Evolutionary conservation across 140 eudicot species (phyloP).

Genomic region (Stevia rebaudiana): DNA sequence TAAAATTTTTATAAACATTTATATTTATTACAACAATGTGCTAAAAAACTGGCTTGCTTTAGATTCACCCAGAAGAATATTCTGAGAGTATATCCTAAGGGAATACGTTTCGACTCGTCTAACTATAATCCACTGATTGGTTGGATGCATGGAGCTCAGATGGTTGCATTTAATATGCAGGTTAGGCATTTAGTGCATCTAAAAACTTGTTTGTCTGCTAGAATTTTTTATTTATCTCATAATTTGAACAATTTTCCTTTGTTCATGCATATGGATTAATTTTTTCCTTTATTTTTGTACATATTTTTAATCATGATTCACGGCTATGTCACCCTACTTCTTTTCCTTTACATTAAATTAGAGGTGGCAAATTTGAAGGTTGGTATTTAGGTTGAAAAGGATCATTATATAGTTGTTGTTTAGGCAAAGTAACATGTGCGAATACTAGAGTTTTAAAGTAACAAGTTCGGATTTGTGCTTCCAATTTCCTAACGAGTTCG

Average conservation of each 20-base stretch:
- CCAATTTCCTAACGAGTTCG: too few species aligned
- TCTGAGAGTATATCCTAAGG: slow-evolving; percentile 87
- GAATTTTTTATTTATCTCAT: neutral
- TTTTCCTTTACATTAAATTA: slow-evolving; percentile 6
- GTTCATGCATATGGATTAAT: neutral
- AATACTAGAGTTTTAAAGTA: too few species aligned
- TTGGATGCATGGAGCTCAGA: slow-evolving; percentile 99
- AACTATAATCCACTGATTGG: slow-evolving; percentile 85
- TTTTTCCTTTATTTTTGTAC: neutral
- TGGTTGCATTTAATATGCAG: slow-evolving; percentile 99
- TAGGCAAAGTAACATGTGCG: too few species aligned
- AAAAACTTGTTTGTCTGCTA: neutral
- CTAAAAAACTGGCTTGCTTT: slow-evolving; percentile 19
- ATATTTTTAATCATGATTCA: too few species aligned
- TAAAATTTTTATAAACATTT: neutral
- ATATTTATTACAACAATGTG: slow-evolving; percentile 3
- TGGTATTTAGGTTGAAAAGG: neutral
- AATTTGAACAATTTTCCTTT: neutral
- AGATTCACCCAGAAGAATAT: slow-evolving; percentile 91
- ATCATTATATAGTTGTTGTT: too few species aligned
- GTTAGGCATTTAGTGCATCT: slow-evolving; percentile 32
- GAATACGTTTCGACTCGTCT: slow-evolving; percentile 79
- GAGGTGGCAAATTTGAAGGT: neutral
- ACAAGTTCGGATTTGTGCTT: too few species aligned
- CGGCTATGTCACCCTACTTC: neutral